phyloP scores from a whole-genome alignment of 2,329 filamentous ascomycete genomes.

The Nemania sp. region DNA sequence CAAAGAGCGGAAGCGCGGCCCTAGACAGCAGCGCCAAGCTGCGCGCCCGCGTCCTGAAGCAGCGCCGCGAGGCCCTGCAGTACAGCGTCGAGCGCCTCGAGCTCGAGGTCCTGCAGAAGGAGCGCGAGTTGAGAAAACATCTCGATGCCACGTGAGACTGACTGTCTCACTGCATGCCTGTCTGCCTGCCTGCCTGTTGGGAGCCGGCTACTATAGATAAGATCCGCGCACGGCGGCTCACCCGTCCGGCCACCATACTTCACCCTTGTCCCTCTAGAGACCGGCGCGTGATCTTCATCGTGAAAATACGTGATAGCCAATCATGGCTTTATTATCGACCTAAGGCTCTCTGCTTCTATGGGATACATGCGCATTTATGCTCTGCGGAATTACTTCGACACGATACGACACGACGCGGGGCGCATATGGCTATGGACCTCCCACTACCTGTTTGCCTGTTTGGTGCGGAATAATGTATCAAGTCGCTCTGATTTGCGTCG shows the following conservation, averaged over 20 bases:
- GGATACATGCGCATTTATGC: too few relatives aligned
- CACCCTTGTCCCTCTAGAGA: too few relatives aligned
- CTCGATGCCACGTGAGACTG: slow-evolving; percentile 55
- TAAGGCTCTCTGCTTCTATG: too few relatives aligned
- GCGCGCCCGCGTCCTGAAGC: slow-evolving; percentile 71
- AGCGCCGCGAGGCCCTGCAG: slow-evolving; percentile 86
- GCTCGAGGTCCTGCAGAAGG: slow-evolving; percentile 84
- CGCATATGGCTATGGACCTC: not conserved
- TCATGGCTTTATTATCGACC: too few relatives aligned
- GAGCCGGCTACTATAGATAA: too few relatives aligned
- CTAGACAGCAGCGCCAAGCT: slow-evolving; percentile 68
- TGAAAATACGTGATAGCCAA: too few relatives aligned
- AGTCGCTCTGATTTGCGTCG: not conserved
- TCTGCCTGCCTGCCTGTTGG: too few relatives aligned
- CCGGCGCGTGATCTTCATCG: too few relatives aligned
- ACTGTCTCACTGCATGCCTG: not conserved
- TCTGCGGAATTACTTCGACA: not conserved
- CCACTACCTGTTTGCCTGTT: too few relatives aligned
- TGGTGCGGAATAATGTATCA: not conserved
- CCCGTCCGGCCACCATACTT: too few relatives aligned
- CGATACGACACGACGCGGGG: not conserved
- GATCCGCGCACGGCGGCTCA: too few relatives aligned
- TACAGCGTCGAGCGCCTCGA: slow-evolving; percentile 89
- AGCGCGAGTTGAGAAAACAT: slow-evolving; percentile 67
- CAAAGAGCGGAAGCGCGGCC: slow-evolving; percentile 37